These are phyloP conservation scores for Didymella arachidicola DNA, from an alignment of 2,329 filamentous ascomycete genomes.

Conservation along the genomic window DNA sequence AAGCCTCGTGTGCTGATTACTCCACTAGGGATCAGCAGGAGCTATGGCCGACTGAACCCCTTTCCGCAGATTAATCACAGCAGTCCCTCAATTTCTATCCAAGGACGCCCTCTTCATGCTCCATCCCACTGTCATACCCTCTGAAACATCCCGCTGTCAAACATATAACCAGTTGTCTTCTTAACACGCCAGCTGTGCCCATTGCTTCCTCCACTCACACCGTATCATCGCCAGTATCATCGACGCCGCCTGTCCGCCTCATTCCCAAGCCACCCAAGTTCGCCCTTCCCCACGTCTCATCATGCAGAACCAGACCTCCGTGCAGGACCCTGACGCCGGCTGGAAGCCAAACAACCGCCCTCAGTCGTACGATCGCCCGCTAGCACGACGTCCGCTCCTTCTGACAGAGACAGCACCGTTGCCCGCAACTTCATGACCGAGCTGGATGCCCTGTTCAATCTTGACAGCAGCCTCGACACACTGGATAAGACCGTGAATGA, in stretches of 20 bases:
- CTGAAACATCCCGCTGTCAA: slow-evolving; percentile 42
- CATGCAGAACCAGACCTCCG: slow-evolving; percentile 30
- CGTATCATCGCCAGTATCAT: not conserved
- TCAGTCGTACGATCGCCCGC: slow-evolving; percentile 72
- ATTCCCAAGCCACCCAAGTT: slow-evolving; percentile 17
- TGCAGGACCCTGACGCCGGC: slow-evolving; percentile 67
- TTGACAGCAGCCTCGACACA: slow-evolving; percentile 78
- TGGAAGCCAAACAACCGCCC: slow-evolving; percentile 84
- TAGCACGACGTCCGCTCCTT: slow-evolving; percentile 30
- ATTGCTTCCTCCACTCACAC: not conserved
- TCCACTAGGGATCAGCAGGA: slow-evolving; percentile 18
- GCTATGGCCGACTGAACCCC: slow-evolving; percentile 17
- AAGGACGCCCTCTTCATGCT: slow-evolving; percentile 41
- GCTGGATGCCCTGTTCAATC: slow-evolving; percentile 86
- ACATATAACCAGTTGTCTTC: slow-evolving; percentile 22
- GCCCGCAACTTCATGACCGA: slow-evolving; percentile 86
- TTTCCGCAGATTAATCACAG: slow-evolving; percentile 21
- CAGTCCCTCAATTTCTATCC: slow-evolving; percentile 19
- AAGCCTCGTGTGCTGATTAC: slow-evolving; percentile 9
- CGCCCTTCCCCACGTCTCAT: slow-evolving; percentile 28
- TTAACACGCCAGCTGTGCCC: slow-evolving; percentile 10
- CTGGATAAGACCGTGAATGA: slow-evolving; percentile 78
- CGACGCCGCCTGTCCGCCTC: slow-evolving; percentile 10
- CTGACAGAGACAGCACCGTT: slow-evolving; percentile 71
- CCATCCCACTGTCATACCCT: slow-evolving; percentile 24